Conservation (phyloP, 73 alveolate genomes). For the Paraurostyla sp. region DNA sequence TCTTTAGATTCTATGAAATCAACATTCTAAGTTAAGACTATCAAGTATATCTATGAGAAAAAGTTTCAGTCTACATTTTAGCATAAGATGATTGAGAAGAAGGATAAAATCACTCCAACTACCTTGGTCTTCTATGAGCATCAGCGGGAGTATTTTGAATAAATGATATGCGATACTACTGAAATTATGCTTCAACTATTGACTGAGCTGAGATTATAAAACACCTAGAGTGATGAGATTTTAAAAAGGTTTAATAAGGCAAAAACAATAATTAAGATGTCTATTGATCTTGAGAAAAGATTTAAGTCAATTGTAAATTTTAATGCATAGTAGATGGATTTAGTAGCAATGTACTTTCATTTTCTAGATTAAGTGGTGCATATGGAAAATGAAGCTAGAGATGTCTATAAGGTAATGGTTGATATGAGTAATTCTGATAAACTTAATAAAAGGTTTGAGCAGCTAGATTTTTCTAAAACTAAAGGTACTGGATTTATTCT, state of each 20-base stretch:
- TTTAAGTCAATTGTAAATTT: background rate
- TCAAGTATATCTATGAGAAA: constrained; percentile 4
- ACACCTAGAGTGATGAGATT: background rate
- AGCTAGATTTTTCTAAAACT: background rate
- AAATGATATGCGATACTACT: background rate
- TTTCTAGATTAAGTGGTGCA: constrained; percentile 38
- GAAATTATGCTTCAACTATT: background rate
- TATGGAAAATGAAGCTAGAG: constrained; percentile 41
- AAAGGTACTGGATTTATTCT: constrained; percentile 22
- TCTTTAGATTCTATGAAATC: background rate
- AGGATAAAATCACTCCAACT: constrained; percentile 37
- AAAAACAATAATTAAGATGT: background rate
- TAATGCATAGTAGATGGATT: constrained; percentile 20
- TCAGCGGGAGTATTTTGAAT: constrained; percentile 6
- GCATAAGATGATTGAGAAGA: background rate
- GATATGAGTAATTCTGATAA: constrained; percentile 37
- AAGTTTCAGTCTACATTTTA: background rate
- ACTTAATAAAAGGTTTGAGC: constrained; percentile 24
- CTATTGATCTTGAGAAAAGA: constrained; percentile 23
- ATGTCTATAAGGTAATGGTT: background rate
- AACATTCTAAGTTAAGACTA: background rate
- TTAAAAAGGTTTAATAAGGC: background rate
- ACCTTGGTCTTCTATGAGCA: constrained; percentile 15
- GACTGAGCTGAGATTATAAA: background rate
- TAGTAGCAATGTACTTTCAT: constrained; percentile 36